Conservation (phyloP, 768 basidiomycete species). For the Lactarius tabidus region DNA sequence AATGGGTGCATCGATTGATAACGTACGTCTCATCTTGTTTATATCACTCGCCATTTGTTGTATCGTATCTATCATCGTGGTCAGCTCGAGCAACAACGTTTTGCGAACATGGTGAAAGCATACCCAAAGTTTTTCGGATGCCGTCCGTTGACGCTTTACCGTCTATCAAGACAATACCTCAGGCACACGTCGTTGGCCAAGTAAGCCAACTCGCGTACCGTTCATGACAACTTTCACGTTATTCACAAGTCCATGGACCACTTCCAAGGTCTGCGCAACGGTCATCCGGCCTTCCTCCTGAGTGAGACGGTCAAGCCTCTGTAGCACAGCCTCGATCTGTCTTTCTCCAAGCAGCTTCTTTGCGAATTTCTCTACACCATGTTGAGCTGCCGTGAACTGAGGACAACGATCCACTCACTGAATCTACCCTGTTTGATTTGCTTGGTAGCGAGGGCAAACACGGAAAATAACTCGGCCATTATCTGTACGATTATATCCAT, state of each 20-base stretch:
- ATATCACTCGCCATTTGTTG: not conserved
- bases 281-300: conserved; percentile 5
- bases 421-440: conserved; percentile 2
- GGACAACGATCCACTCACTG: not conserved
- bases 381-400: not conserved
- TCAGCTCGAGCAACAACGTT: not conserved
- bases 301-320: not conserved
- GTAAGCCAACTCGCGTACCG: not conserved
- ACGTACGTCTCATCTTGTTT: not conserved
- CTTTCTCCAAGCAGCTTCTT: conserved; percentile 6
- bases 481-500: not conserved
- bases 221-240: conserved; percentile 1
- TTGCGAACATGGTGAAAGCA: not conserved
- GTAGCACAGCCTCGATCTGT: not conserved
- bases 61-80: not conserved
- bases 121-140: not conserved
- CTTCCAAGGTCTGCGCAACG: conserved; percentile 1
- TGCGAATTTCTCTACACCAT: not conserved
- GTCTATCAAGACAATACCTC: not conserved
- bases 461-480: not conserved
- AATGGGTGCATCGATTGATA: not conserved
- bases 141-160: not conserved
- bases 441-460: not conserved
- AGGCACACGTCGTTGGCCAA: not conserved
- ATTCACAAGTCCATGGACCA: conserved; percentile 1